Conservation (phyloP, 2,329 filamentous ascomycete genomes). For the Chaetomium sp. region DNA sequence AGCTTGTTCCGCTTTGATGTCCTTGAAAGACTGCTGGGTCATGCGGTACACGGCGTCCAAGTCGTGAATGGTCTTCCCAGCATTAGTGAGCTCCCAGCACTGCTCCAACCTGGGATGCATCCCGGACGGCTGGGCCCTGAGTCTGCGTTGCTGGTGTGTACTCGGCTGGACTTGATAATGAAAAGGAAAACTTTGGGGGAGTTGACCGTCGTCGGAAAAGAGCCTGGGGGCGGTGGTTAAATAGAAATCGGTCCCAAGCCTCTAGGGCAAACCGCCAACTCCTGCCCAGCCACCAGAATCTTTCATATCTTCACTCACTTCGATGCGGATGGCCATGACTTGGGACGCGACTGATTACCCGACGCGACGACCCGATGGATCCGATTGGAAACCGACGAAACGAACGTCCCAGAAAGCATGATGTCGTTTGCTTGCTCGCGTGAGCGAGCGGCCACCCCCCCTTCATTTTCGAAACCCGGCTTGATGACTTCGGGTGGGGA, state of each 20-base stretch:
- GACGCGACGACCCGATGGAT: no score
- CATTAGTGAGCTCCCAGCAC: not conserved
- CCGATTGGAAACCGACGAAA: no score
- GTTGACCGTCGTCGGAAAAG: no score
- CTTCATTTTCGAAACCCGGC: no score
- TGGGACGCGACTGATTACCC: no score
- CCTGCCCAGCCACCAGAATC: no score
- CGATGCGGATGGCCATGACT: no score
- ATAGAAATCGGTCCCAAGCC: no score
- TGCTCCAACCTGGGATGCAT: conserved; percentile 6
- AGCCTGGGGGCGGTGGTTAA: no score
- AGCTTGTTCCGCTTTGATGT: not conserved
- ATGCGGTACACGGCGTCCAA: not conserved
- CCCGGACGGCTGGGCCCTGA: not conserved
- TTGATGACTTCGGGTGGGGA: no score
- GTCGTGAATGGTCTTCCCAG: not conserved
- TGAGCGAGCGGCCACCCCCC: not conserved
- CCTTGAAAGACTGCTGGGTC: not conserved
- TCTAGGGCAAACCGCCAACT: no score
- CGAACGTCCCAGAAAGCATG: not conserved
- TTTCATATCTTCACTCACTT: no score
- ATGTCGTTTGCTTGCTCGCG: not conserved
- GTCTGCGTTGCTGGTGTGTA: not conserved
- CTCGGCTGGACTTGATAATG: not conserved
- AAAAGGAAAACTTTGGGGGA: not conserved